Evolutionary conservation across 805 yeast species (phyloP).

Genomic region (Isabelozyma gotoi): DNA sequence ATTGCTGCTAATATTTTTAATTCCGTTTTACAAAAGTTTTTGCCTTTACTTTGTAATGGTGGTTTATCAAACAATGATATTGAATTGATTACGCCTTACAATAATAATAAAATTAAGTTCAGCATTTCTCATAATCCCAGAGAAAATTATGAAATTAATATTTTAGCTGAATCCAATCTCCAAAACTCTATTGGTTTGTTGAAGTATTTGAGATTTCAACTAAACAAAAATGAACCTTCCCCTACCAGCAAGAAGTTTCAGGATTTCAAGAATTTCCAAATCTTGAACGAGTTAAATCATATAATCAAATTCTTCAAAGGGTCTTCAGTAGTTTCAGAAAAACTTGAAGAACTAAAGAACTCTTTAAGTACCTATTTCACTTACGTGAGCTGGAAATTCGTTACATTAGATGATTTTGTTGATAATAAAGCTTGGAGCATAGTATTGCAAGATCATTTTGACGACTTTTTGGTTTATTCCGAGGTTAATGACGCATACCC

Average conservation of each 20-base stretch:
- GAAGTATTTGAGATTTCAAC: constrained; percentile 6
- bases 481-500: neutral
- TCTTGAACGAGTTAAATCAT: constrained; percentile 11
- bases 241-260: neutral
- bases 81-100: neutral
- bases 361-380: neutral
- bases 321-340: neutral
- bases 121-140: constrained; percentile 9
- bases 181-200: constrained; percentile 16
- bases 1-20: neutral
- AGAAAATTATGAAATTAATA: constrained; percentile 20
- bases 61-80: constrained; percentile 1
- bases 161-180: constrained; percentile 12
- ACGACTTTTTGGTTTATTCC: neutral
- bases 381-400: constrained; percentile 7
- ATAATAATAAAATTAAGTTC: constrained; percentile 6
- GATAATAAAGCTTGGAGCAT: constrained; percentile 5
- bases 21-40: constrained; percentile 2
- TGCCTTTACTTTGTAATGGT: constrained; percentile 10
- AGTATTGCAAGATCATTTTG: neutral
- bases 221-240: neutral
- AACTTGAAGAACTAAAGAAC: constrained; percentile 1
- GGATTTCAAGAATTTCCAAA: neutral
- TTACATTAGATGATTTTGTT: constrained; percentile 7
- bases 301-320: constrained; percentile 5